These are phyloP conservation scores for Yarrowia hollandica DNA, from an alignment of 805 yeast genomes.

Conservation along the genomic window DNA sequence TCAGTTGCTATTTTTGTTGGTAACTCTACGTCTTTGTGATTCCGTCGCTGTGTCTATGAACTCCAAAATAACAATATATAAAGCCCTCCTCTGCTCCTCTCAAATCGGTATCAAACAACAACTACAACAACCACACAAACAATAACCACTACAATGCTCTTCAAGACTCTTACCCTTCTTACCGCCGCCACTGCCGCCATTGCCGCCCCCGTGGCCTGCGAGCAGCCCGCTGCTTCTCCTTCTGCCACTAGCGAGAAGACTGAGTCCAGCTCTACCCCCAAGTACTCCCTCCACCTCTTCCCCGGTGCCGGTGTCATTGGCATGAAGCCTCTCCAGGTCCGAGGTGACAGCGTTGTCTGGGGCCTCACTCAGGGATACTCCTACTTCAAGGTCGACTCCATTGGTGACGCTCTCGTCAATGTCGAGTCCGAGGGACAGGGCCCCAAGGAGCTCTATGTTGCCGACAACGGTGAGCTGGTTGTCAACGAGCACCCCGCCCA, in stretches of 20 bases:
- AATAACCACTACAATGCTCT: background rate
- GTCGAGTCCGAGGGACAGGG: background rate
- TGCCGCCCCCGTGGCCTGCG: slow-evolving; percentile 10
- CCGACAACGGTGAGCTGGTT: background rate
- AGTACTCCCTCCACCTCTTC: slow-evolving; percentile 1
- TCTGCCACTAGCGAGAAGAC: background rate
- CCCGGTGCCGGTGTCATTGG: slow-evolving; percentile 6
- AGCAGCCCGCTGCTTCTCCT: background rate
- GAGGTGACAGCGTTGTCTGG: slow-evolving; percentile 1
- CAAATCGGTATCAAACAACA: background rate
- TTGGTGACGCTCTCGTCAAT: background rate
- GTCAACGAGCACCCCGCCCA: slow-evolving; percentile 2
- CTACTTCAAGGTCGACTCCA: background rate
- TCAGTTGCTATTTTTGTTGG: background rate
- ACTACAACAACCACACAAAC: background rate
- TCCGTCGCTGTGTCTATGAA: background rate
- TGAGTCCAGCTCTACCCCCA: slow-evolving; percentile 2
- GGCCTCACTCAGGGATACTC: slow-evolving; percentile 10
- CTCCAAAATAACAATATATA: background rate
- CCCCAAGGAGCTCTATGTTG: slow-evolving; percentile 4
- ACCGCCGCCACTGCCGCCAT: slow-evolving; percentile 1
- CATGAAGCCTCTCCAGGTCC: slow-evolving; percentile 13
- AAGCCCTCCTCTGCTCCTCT: background rate
- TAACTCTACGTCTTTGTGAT: background rate
- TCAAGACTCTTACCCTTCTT: slow-evolving; percentile 3